Evolutionary conservation across 2,329 filamentous ascomycete species (phyloP).

Genomic region (Macrophomina tecta): DNA sequence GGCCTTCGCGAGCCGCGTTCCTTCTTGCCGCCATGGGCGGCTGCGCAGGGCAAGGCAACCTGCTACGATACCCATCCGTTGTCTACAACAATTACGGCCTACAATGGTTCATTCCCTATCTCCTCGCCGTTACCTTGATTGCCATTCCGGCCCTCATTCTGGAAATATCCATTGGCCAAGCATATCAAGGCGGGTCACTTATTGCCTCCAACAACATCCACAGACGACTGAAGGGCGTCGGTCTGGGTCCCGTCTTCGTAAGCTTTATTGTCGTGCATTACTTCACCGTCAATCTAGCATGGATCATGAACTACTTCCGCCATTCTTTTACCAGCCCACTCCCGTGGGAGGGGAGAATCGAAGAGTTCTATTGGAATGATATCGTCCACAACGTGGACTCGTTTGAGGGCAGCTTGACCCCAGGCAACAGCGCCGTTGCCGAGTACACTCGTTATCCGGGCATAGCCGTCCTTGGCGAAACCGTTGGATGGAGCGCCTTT

Average conservation of each 20-base stretch:
- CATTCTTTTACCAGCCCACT: conserved; percentile 61
- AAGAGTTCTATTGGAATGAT: conserved; percentile 58
- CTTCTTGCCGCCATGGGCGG: conserved; percentile 65
- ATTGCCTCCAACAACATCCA: conserved; percentile 61
- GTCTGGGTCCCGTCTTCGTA: conserved; percentile 59
- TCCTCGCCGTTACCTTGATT: conserved; percentile 61
- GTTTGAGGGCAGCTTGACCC: conserved; percentile 41
- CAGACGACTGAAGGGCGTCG: conserved; percentile 60
- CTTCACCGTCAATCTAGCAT: conserved; percentile 63
- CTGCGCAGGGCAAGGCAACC: conserved; percentile 64
- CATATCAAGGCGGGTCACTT: conserved; percentile 62
- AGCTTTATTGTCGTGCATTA: conserved; percentile 63
- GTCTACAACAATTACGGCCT: conserved; percentile 66
- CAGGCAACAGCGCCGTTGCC: conserved; percentile 47
- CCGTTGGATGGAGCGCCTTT: conserved; percentile 64
- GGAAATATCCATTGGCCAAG: conserved; percentile 60
- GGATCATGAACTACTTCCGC: conserved; percentile 66
- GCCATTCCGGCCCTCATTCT: conserved; percentile 63
- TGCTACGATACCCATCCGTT: conserved; percentile 63
- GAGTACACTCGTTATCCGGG: conserved; percentile 57
- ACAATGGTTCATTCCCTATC: conserved; percentile 66
- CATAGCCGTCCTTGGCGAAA: conserved; percentile 59
- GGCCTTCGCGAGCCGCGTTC: conserved; percentile 62
- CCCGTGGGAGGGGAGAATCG: conserved; percentile 58
- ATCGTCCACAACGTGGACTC: conserved; percentile 56